phyloP scores from a whole-genome alignment of 208 protist species.

The Leishmania amazonensis region DNA sequence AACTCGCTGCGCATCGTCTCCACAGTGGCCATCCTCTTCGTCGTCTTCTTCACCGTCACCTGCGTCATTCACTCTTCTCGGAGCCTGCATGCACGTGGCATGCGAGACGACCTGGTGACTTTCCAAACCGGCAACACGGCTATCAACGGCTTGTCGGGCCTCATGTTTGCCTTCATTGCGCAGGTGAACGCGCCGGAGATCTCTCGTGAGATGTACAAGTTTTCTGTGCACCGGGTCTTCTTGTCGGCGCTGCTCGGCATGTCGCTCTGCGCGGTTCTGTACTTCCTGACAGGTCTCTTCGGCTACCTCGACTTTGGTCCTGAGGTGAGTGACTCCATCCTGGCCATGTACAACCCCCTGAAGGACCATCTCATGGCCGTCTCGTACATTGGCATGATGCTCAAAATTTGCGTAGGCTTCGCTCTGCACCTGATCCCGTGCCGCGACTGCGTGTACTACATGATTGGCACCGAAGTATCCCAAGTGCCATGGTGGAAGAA shows the following conservation, averaged over 20 bases:
- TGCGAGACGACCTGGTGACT: constrained; percentile 43
- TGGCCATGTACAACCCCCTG: constrained; percentile 67
- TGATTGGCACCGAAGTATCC: constrained; percentile 32
- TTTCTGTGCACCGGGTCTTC: constrained; percentile 48
- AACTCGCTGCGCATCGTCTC: constrained; percentile 80
- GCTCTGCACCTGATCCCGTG: constrained; percentile 58
- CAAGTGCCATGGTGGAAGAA: constrained; percentile 58
- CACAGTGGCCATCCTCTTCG: constrained; percentile 61
- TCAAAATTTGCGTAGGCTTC: constrained; percentile 77
- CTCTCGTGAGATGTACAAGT: constrained; percentile 65
- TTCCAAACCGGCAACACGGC: constrained; percentile 56
- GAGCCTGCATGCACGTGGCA: constrained; percentile 25
- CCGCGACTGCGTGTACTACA: constrained; percentile 65
- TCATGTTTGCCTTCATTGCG: constrained; percentile 30
- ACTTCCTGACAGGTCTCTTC: constrained; percentile 80
- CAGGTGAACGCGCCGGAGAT: constrained; percentile 75
- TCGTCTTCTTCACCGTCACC: constrained; percentile 73
- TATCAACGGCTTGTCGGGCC: constrained; percentile 56
- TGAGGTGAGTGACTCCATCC: constrained; percentile 43
- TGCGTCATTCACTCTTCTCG: constrained; percentile 52
- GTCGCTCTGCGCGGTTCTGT: constrained; percentile 50
- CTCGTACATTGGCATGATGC: constrained; percentile 63
- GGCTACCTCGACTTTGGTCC: constrained; percentile 83
- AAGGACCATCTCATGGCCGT: constrained; percentile 53
- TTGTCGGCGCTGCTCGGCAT: constrained; percentile 42